Evolutionary conservation across 2,329 filamentous ascomycete species (phyloP), one percentile per base, ranked within the genome.

Genomic region (Spiromastix sp.): DNA sequence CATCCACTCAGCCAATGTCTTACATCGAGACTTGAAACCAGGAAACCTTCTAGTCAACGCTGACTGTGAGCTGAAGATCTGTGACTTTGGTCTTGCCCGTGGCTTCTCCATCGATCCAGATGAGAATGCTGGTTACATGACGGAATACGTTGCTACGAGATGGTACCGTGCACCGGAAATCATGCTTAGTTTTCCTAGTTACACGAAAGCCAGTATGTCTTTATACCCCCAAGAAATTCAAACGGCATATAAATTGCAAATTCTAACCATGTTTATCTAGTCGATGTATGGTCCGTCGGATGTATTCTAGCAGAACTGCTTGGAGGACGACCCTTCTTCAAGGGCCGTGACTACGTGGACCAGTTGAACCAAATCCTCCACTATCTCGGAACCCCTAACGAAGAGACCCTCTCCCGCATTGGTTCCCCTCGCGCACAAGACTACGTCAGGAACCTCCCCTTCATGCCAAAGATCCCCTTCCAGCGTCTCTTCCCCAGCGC

Each of bases 151-250:
- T 37, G 91, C 91, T 33, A 98, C 91, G 34, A 76, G 91, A 67
- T 98, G 91, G 91, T 98, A 98, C 63, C 81, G 91, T 64, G 91
- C 91, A 3, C 91, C 91, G 4, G 91, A 98, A 63, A 98, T 98
- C 51, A 98, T 98, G 91, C 69, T 98, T 61, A 95, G 86, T 69
- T 98, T 98, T 76, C 89, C 96, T 65, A 95, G 86, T 68, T 98
- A 98, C 64, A 98, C 91, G 53, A 98, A 98, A 85, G 91, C 91
- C 49, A 98, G 91, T 96, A 77, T 38, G 87, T 89, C 6, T 11
- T 21, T 21, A n/a, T n/a, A n/a, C n/a, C n/a, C 26, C 6, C 31
- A 26, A 30, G 26, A 30, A 6, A 22, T 26, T 28, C 30, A 22
- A 34, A 31, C 26, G 24, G 12, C 17, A 24, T 5, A 41, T 30